Base-by-base conservation (phyloP, 441 rosid species). In the Croton setiger region DNA sequence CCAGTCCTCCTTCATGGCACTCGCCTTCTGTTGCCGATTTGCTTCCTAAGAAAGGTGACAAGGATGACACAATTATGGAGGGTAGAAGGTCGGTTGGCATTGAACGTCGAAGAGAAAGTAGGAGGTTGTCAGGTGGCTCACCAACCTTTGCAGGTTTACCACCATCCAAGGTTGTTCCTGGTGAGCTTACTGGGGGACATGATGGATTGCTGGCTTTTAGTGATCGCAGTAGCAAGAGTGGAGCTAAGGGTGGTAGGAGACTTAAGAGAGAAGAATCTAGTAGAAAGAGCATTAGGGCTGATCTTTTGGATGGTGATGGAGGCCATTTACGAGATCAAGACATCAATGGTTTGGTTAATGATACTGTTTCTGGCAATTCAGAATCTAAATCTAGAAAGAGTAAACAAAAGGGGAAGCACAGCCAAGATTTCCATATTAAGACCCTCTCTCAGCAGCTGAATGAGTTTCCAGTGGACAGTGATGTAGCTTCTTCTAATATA, bases 1-100 rank as follows among this genome's bases (percentile, higher is more conserved):
- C 98, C 3, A 93, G 97, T 55, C 92, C 98, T 69, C 86, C 90
- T 37, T 86, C 92, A 0, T 91, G 96, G 96, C 92, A 89, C 39
- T 92, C 99, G 0, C 92, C 92, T 74, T 90, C 98, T 0, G 75
- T 88, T 44, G 80, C 83, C 17, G 96, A 91, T 84, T 68, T 89
- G 74, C 96, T 88, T 78, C 81, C 89, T 5, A 85, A 78, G 84
- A 87, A 87, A 77, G 90, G 86, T 0, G 88, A 83, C 12, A 69
- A 60, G 57, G 84, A 77, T 76, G 80, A 70, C 7, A 20, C 51
- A 33, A 60, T 82, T 60, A 79, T 48, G 47, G 91, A 85, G 74
- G 89, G 88, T 68, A 84, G 92, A 66, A 74, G 82, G 74, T 90
- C 97, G 1, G 77, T 85, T 58, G 97, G 88, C 48, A 68, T 62